Evolutionary conservation across 1,284 basidiomycete genomes (phyloP).

Genomic region (Sporisorium graminicola): DNA sequence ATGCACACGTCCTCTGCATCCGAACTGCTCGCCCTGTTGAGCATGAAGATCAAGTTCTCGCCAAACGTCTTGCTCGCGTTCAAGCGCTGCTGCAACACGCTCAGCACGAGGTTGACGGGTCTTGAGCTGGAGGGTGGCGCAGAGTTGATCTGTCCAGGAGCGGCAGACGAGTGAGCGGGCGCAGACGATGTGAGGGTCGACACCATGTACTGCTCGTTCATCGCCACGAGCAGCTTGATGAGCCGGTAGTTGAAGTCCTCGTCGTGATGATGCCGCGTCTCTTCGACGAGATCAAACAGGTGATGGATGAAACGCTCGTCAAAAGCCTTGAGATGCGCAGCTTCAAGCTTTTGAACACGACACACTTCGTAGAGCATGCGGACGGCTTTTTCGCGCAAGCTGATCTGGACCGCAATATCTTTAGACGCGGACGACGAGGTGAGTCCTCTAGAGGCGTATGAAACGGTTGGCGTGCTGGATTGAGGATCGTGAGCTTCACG

Average conservation of each 20-base stretch:
- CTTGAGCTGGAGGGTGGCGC: constrained; percentile 8
- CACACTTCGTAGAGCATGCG: constrained; percentile 56
- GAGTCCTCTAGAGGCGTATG: constrained; percentile 5
- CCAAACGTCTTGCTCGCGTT: constrained; percentile 93
- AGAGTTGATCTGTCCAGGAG: constrained; percentile 24
- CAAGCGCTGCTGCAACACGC: constrained; percentile 83
- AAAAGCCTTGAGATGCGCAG: constrained; percentile 70
- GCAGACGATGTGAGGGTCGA: constrained; percentile 72
- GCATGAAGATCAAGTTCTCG: constrained; percentile 98
- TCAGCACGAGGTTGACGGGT: constrained; percentile 80
- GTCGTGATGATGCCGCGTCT: constrained; percentile 86
- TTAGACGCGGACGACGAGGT: constrained; percentile 38
- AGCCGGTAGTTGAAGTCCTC: constrained; percentile 72
- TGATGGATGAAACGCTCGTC: constrained; percentile 86
- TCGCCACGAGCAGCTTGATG: constrained; percentile 72
- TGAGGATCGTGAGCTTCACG: background rate
- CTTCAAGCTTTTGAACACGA: constrained; percentile 60
- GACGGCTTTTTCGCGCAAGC: constrained; percentile 71
- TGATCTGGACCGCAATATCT: constrained; percentile 50
- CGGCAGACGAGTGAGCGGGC: constrained; percentile 54
- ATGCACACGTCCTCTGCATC: constrained; percentile 87
- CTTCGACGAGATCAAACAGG: constrained; percentile 92
- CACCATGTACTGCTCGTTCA: constrained; percentile 99
- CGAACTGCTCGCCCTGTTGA: constrained; percentile 80
- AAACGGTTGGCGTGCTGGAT: background rate